Percentiles rank a stretch among this genome's conserved stretches.
phyloP scores from a whole-genome alignment of 495 filamentous ascomycete species.

The Rhizodiscina lignyota region DNA sequence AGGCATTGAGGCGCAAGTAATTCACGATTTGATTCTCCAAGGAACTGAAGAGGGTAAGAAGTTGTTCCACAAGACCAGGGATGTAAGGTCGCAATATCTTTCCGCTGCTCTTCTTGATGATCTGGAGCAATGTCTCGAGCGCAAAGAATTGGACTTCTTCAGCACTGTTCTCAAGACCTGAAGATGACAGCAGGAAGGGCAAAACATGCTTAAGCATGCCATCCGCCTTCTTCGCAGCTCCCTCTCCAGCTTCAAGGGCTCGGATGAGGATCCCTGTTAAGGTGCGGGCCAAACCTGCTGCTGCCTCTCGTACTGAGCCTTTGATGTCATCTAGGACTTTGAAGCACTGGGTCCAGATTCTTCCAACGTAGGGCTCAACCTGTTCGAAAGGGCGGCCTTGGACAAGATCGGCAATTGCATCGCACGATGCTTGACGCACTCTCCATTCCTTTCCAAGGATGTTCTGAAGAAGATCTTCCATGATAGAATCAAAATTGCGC shows the following conservation, averaged over 20 bases:
- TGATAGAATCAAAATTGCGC: constrained; percentile 65
- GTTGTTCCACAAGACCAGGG: constrained; percentile 61
- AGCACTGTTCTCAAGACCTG: constrained; percentile 73
- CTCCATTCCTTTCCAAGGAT: constrained; percentile 87
- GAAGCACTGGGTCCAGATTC: constrained; percentile 70
- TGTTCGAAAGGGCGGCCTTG: constrained; percentile 53
- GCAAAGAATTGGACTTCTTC: constrained; percentile 59
- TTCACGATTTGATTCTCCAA: constrained; percentile 78
- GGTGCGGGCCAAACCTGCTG: constrained; percentile 61
- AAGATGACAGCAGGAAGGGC: constrained; percentile 78
- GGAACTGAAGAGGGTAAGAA: constrained; percentile 65
- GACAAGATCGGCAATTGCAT: constrained; percentile 73
- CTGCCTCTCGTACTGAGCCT: constrained; percentile 65
- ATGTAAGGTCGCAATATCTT: constrained; percentile 61
- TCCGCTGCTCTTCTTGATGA: constrained; percentile 68
- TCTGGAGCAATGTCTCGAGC: constrained; percentile 59
- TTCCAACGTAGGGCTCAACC: constrained; percentile 67
- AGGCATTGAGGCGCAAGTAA: constrained; percentile 77
- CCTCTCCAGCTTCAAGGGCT: constrained; percentile 64
- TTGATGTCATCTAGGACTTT: constrained; percentile 92
- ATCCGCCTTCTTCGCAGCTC: constrained; percentile 46
- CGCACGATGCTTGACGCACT: constrained; percentile 77
- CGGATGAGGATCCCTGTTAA: constrained; percentile 71
- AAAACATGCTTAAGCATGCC: constrained; percentile 69
- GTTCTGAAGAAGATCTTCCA: constrained; percentile 67